A percentile compares a stretch with the other conserved stretches of the same genome.
Conservation (phyloP, 108 stramenopile species). For the Cyclostephanos tholiformis region DNA sequence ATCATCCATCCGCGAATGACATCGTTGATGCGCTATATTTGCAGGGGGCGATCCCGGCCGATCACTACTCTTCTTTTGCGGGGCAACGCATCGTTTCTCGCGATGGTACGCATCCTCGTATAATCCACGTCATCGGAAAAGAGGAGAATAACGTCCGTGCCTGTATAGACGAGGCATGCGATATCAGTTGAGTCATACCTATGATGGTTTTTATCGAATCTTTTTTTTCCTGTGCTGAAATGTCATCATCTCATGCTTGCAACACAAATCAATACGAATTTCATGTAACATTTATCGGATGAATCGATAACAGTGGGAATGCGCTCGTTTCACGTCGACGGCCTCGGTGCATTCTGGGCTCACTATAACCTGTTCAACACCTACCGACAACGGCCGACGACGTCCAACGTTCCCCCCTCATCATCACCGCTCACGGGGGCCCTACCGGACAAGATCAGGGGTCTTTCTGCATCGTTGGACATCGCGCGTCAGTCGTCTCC, state of each 20-base stretch:
- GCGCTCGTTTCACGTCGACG: constrained; percentile 62
- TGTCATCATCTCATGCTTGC: not conserved
- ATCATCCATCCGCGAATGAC: constrained; percentile 42
- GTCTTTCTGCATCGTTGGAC: constrained; percentile 64
- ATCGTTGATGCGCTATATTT: constrained; percentile 43
- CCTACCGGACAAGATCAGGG: constrained; percentile 66
- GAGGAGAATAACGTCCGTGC: constrained; percentile 57
- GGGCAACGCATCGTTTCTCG: constrained; percentile 8
- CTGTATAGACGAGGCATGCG: constrained; percentile 66
- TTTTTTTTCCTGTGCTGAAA: not conserved
- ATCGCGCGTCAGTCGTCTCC: constrained; percentile 57
- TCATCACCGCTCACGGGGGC: constrained; percentile 48
- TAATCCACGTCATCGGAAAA: constrained; percentile 66
- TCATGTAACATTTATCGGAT: not conserved
- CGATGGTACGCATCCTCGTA: constrained; percentile 20
- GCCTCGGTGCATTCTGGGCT: constrained; percentile 68
- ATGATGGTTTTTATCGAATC: not conserved
- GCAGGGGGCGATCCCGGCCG: constrained; percentile 5
- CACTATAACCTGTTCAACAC: constrained; percentile 44
- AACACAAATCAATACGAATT: not conserved
- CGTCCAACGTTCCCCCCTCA: constrained; percentile 32
- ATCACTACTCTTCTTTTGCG: not conserved
- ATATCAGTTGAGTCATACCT: constrained; percentile 38
- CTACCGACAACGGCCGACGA: constrained; percentile 17
- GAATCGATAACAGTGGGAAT: constrained; percentile 46